Percentiles rank a stretch among this genome's conserved stretches.
Evolutionary conservation across 495 filamentous ascomycete genomes (phyloP).

Genomic region (Evernia prunastri): DNA sequence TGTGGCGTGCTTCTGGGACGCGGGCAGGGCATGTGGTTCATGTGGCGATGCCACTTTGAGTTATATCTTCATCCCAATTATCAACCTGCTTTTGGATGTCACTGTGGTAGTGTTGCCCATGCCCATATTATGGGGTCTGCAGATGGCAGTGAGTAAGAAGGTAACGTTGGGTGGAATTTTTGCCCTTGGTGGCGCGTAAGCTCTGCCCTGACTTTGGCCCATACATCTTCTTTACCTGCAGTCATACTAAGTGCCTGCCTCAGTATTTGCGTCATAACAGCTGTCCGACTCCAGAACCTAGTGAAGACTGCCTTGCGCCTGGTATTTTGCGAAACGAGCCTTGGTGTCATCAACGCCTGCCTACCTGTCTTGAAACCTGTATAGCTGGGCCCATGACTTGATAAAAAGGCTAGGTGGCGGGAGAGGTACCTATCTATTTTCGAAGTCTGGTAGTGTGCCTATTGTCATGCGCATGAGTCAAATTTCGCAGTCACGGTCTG

Average conservation of each 20-base stretch:
- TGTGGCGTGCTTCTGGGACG: conserved; percentile 29
- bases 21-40: conserved; percentile 17
- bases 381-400: conserved; percentile 6
- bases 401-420: neutral
- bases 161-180: conserved; percentile 24
- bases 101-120: conserved; percentile 38
- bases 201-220: neutral
- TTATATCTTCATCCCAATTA: conserved; percentile 28
- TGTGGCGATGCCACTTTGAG: conserved; percentile 30
- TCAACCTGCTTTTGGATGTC: conserved; percentile 35
- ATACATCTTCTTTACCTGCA: neutral
- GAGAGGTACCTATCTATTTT: neutral
- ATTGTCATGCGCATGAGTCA: conserved; percentile 4
- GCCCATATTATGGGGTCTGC: conserved; percentile 38
- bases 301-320: too few relatives aligned
- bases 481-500: neutral
- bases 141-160: conserved; percentile 34
- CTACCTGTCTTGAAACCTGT: conserved; percentile 24
- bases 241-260: neutral
- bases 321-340: conserved; percentile 14
- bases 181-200: conserved; percentile 21
- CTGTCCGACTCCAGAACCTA: conserved; percentile 7
- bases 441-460: conserved; percentile 5
- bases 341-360: conserved; percentile 22
- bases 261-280: conserved; percentile 20